phyloP scores from a whole-genome alignment of 495 filamentous ascomycete genomes.

The Penicillium mononematosum region DNA sequence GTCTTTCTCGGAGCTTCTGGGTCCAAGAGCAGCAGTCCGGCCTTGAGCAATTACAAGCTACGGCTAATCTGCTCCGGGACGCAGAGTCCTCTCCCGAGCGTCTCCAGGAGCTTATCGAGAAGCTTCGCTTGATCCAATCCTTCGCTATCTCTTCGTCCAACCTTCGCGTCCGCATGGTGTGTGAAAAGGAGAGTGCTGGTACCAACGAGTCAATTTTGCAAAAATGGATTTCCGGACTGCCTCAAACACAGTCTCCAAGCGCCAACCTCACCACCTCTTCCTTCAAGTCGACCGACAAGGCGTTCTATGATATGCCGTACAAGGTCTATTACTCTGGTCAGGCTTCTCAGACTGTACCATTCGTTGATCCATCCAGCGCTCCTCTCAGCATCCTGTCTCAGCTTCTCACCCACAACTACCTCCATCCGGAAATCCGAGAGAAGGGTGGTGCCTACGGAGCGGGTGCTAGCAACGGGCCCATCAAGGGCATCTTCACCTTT shows the following conservation, averaged over 20 bases:
- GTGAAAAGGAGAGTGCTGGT: constrained; percentile 64
- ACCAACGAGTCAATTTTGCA: constrained; percentile 72
- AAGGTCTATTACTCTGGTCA: constrained; percentile 92
- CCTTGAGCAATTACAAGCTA: constrained; percentile 84
- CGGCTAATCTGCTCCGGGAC: constrained; percentile 57
- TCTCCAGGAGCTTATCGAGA: constrained; percentile 72
- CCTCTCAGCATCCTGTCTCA: constrained; percentile 85
- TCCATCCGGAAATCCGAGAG: constrained; percentile 96
- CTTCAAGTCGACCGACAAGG: constrained; percentile 53
- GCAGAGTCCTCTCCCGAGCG: constrained; percentile 58
- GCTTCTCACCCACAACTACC: constrained; percentile 93
- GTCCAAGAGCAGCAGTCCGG: constrained; percentile 80
- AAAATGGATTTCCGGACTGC: constrained; percentile 65
- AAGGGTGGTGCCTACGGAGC: constrained; percentile 97
- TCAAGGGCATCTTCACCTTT: constrained; percentile 87
- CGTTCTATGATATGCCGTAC: constrained; percentile 92
- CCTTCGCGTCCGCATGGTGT: constrained; percentile 83
- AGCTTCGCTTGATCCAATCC: constrained; percentile 82
- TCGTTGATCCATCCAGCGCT: constrained; percentile 70
- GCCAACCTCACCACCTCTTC: constrained; percentile 30
- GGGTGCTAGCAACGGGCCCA: constrained; percentile 73
- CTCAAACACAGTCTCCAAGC: constrained; percentile 40
- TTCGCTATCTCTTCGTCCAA: constrained; percentile 61
- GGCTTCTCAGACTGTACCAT: constrained; percentile 80
- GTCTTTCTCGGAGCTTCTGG: constrained; percentile 66